These are phyloP conservation scores for Ganoderma boninense DNA, from an alignment of 1,284 basidiomycete genomes.

Conservation along the genomic window DNA sequence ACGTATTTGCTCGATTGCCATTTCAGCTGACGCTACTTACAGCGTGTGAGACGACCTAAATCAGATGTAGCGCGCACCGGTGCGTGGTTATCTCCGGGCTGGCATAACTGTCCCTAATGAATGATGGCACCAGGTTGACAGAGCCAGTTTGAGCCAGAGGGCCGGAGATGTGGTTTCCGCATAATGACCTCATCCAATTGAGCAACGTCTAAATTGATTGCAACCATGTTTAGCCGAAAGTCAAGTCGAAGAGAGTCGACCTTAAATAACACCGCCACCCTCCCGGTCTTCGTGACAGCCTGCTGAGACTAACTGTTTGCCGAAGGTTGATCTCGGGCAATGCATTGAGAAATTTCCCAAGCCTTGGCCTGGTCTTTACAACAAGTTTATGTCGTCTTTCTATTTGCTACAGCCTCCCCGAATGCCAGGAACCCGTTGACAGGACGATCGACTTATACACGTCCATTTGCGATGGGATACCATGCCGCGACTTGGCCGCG, in stretches of 20 bases:
- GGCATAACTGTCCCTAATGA: neutral
- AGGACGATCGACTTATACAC: neutral
- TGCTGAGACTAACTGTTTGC: neutral
- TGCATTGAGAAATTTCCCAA: neutral
- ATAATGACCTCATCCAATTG: neutral
- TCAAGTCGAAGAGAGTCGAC: neutral
- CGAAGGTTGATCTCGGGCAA: neutral
- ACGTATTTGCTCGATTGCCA: neutral
- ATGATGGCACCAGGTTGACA: neutral
- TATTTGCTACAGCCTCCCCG: neutral
- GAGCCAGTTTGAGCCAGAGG: neutral
- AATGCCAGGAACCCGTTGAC: neutral
- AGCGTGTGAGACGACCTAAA: neutral
- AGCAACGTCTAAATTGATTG: neutral
- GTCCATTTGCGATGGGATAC: neutral
- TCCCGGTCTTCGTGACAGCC: neutral
- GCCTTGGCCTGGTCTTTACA: neutral
- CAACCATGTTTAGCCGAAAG: neutral
- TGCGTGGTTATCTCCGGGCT: neutral
- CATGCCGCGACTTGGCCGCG: neutral
- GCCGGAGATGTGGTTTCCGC: neutral
- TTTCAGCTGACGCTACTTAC: neutral
- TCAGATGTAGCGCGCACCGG: neutral
- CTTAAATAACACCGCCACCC: slow-evolving; percentile 1
- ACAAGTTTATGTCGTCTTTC: neutral